Conservation (phyloP, 2,329 filamentous ascomycete species). For the Nemania sp. region DNA sequence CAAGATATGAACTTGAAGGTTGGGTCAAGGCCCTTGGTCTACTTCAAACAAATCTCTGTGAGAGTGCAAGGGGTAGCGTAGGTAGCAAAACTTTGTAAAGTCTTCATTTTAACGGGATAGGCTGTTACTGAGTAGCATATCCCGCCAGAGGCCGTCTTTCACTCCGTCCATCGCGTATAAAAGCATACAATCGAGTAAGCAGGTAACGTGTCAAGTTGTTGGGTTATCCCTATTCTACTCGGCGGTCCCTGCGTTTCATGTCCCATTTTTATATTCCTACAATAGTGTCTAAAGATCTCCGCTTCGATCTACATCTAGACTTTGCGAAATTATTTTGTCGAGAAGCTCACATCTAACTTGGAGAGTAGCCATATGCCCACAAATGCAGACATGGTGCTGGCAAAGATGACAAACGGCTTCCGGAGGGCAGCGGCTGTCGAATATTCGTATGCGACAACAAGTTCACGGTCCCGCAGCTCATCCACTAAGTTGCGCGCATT, state of each 20-base stretch:
- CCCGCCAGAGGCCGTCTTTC: background rate
- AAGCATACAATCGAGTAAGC: no score
- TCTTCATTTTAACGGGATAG: background rate
- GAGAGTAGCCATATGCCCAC: slow-evolving; percentile 73
- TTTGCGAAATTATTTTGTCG: slow-evolving; percentile 44
- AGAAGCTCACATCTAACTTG: slow-evolving; percentile 79
- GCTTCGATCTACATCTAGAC: slow-evolving; percentile 20
- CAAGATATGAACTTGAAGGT: no score
- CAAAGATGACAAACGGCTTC: slow-evolving; percentile 84
- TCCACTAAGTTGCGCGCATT: slow-evolving; percentile 87
- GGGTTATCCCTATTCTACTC: background rate
- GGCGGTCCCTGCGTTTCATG: background rate
- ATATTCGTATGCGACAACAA: slow-evolving; percentile 89
- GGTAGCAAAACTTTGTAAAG: background rate
- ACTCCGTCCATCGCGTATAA: background rate
- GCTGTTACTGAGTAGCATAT: background rate
- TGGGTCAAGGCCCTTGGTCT: no score
- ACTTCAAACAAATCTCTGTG: no score
- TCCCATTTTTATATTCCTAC: slow-evolving; percentile 25
- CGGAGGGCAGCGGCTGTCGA: slow-evolving; percentile 72
- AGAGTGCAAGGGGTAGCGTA: no score
- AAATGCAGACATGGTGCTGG: slow-evolving; percentile 74
- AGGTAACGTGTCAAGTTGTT: background rate
- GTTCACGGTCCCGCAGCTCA: slow-evolving; percentile 79
- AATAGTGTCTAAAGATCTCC: slow-evolving; percentile 21